Evolutionary conservation across 768 basidiomycete genomes (phyloP).

Genomic region (Tricholoma terreum): DNA sequence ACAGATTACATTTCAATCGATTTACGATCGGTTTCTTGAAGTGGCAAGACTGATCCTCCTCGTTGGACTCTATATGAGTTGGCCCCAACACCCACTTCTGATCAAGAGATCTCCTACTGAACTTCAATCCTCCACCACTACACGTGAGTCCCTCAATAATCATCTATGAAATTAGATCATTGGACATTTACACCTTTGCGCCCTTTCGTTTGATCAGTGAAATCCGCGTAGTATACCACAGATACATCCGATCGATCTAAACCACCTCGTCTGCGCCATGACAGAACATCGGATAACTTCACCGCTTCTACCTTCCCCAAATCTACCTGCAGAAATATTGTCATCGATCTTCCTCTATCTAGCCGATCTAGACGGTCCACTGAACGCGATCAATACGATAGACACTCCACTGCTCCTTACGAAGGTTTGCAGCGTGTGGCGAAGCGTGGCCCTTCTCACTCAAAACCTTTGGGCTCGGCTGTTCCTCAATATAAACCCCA

Average conservation of each 20-base stretch:
- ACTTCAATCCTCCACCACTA: neutral
- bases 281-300: constrained; percentile 6
- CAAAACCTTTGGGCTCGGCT: constrained; percentile 40
- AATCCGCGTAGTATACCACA: neutral
- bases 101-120: constrained; percentile 11
- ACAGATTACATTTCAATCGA: neutral
- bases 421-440: constrained; percentile 39
- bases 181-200: neutral
- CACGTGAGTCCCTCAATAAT: constrained; percentile 1
- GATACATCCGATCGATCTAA: constrained; percentile 9
- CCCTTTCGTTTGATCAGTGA: constrained; percentile 1
- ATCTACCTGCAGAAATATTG: constrained; percentile 36
- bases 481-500: constrained; percentile 24
- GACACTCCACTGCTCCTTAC: constrained; percentile 36
- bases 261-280: neutral
- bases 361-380: constrained; percentile 27
- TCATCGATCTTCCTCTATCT: constrained; percentile 43
- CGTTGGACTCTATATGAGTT: constrained; percentile 10
- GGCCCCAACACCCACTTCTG: constrained; percentile 5
- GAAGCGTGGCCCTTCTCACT: constrained; percentile 36
- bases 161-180: neutral
- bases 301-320: constrained; percentile 6
- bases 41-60: constrained; percentile 17
- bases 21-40: constrained; percentile 16
- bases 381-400: constrained; percentile 35